phyloP scores from a whole-genome alignment of 176 grass and related monocot genomes.

The Tillandsia leiboldiana region DNA sequence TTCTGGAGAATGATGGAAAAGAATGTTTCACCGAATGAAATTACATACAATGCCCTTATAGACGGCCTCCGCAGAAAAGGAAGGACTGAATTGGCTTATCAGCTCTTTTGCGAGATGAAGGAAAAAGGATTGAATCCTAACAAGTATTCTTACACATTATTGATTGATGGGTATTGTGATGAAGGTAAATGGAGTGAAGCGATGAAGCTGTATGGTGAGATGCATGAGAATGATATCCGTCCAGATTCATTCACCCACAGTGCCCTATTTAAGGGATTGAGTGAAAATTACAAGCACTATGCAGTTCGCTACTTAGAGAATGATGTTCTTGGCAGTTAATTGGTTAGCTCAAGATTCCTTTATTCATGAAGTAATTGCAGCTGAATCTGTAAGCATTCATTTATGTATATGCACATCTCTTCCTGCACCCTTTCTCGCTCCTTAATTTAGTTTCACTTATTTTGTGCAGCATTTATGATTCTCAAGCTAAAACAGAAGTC shows the following conservation, averaged over 20 bases:
- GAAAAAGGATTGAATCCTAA: constrained; percentile 52
- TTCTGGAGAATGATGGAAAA: constrained; percentile 42
- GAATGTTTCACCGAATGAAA: constrained; percentile 44
- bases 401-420: constrained; percentile 16
- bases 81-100: constrained; percentile 46
- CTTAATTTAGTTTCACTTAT: not conserved
- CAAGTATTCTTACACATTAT: constrained; percentile 61
- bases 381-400: constrained; percentile 18
- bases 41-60: constrained; percentile 73
- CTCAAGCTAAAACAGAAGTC: not conserved
- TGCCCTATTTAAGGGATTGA: constrained; percentile 58
- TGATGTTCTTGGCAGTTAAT: constrained; percentile 56
- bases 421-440: not conserved
- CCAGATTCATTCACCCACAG: constrained; percentile 43
- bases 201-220: constrained; percentile 54
- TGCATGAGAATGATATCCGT: constrained; percentile 48
- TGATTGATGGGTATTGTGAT: constrained; percentile 51
- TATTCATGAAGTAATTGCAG: not conserved
- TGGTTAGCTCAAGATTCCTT: not conserved
- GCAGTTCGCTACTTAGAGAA: constrained; percentile 57
- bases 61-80: constrained; percentile 46
- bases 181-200: constrained; percentile 48
- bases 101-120: constrained; percentile 48
- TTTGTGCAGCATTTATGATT: constrained; percentile 7
- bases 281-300: constrained; percentile 33